Base-by-base conservation (phyloP, 2,329 filamentous ascomycete genomes). In the Cladosporium sp. region DNA sequence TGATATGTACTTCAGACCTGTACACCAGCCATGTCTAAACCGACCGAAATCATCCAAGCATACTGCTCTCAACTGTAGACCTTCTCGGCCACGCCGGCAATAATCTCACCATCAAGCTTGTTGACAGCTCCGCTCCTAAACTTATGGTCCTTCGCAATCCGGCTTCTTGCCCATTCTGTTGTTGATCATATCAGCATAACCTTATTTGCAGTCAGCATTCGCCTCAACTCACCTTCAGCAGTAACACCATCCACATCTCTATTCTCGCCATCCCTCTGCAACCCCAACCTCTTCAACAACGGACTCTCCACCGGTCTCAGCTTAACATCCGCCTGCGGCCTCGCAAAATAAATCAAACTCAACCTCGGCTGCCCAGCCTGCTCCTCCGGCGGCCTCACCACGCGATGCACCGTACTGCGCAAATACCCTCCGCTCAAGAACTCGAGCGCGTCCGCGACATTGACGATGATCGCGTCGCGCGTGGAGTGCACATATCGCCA, bases 321-420 rank as follows among this genome's bases (percentile, higher is more conserved):
- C 21, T 76, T 68, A 0, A 76, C 74, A 57, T 78, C 75, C 64
- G 78, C 77, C 67, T 78, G 76, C 7, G 72, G 71, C 14, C 71
- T 65, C 21, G 74, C 68, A 53, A 82, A 82, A 67, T 81, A 82
- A 14, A 82, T 65, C 57, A 82, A 73, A 0, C 81, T 80, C 32
- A 80, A 66, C 7, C 80, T 75, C 69, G 81, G 78, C 32, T 80
- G 65, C 64, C 79, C 73, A 2, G 76, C 77, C 70, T 85, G 83
- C 60, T 84, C 83, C 18, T 77, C 68, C 0, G 82, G 83, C 1
- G 82, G 82, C 14, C 79, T 76, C 51, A 80, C 77, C 0, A 85
- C 83, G 2, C 83, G 79, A 65, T 85, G 83, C 21, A 83, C 76
- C 11, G 78, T 81, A 5, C 77, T 80, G 71, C 84, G 84, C 53